These are phyloP conservation scores for Mycosphaerella arachidis DNA, from an alignment of 2,329 filamentous ascomycete genomes.

Conservation along the genomic window DNA sequence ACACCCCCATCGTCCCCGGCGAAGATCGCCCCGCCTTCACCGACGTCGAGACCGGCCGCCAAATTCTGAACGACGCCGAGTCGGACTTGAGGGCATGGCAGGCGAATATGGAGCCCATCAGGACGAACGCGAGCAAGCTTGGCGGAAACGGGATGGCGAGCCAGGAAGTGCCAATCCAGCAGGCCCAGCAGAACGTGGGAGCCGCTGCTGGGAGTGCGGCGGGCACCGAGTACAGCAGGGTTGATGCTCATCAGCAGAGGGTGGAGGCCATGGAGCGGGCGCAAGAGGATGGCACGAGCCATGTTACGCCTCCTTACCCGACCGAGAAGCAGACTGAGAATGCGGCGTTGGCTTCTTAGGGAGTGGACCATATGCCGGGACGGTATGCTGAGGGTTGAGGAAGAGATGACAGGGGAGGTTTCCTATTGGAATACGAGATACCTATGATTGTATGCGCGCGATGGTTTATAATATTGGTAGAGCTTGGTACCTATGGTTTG, in stretches of 20 bases:
- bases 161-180: slow-evolving; percentile 6
- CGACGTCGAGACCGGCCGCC: slow-evolving; percentile 63
- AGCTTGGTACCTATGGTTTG: not conserved
- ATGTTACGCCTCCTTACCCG: slow-evolving; percentile 15
- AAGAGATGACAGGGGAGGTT: not conserved
- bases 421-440: not conserved
- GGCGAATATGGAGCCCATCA: slow-evolving; percentile 52
- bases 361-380: not conserved
- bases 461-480: not conserved
- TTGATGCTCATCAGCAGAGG: slow-evolving; percentile 18
- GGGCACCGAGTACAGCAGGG: not conserved
- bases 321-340: slow-evolving; percentile 16
- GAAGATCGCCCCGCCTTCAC: slow-evolving; percentile 68
- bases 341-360: slow-evolving; percentile 21
- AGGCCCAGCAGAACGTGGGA: slow-evolving; percentile 1
- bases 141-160: slow-evolving; percentile 43
- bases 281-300: slow-evolving; percentile 15
- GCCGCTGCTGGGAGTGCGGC: not conserved
- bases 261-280: slow-evolving; percentile 22
- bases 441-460: not conserved
- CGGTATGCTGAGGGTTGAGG: not conserved
- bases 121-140: slow-evolving; percentile 45
- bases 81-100: slow-evolving; percentile 77
- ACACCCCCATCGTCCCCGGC: slow-evolving; percentile 82
- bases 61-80: slow-evolving; percentile 89